These are phyloP conservation scores for Penicillium goetzii DNA, from an alignment of 495 filamentous ascomycete species.

Conservation along the genomic window DNA sequence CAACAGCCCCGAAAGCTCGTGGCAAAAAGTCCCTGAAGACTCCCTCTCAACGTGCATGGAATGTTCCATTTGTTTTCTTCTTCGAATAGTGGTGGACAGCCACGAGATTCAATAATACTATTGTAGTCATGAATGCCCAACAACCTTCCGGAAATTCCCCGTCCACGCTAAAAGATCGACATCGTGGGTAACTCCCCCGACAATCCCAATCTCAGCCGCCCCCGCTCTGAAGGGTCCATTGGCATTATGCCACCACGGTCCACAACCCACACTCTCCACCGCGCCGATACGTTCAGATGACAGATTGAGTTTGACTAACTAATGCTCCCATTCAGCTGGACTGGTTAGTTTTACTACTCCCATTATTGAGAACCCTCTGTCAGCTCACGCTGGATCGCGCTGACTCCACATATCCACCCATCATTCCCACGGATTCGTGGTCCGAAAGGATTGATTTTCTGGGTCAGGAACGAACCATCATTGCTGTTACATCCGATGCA, in stretches of 20 bases:
- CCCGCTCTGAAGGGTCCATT: not conserved
- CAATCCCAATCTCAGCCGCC: slow-evolving; percentile 19
- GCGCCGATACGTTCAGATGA: not conserved
- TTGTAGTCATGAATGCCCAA: slow-evolving; percentile 4
- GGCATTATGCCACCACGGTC: not conserved
- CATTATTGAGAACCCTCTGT: not conserved
- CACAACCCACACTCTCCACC: not conserved
- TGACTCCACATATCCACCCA: slow-evolving; percentile 5
- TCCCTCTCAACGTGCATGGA: not conserved
- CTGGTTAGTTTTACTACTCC: not conserved
- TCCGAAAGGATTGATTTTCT: slow-evolving; percentile 2
- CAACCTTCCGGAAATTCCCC: slow-evolving; percentile 10
- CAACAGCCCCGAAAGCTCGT: not conserved
- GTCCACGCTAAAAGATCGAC: slow-evolving; percentile 9
- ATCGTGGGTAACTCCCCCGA: not conserved
- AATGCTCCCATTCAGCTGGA: not conserved
- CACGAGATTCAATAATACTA: not conserved
- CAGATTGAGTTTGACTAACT: slow-evolving; percentile 12
- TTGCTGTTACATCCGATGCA: not conserved
- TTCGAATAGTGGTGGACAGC: not conserved
- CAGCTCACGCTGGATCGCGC: slow-evolving; percentile 8
- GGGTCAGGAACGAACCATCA: slow-evolving; percentile 17
- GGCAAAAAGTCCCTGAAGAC: not conserved
- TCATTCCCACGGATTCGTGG: slow-evolving; percentile 6
- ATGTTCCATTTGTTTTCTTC: not conserved